phyloP scores from a whole-genome alignment of 2,329 filamentous ascomycete species.

The Colletotrichum tabaci region DNA sequence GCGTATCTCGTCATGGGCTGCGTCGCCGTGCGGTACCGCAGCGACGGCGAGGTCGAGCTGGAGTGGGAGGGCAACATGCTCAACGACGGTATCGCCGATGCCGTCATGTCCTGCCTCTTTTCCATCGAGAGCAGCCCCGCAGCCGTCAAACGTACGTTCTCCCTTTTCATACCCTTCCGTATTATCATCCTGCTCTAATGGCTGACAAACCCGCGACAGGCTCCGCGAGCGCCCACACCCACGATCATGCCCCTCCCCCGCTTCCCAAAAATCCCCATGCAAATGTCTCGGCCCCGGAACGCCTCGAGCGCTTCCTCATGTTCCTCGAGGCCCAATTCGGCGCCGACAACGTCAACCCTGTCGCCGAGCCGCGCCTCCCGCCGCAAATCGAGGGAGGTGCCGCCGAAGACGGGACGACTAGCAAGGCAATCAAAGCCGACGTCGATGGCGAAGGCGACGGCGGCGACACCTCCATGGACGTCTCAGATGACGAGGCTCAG shows the following conservation, averaged over 20 bases:
- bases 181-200: slow-evolving; percentile 44
- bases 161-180: slow-evolving; percentile 48
- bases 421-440: slow-evolving; percentile 50
- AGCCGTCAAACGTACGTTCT: slow-evolving; percentile 90
- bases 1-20: slow-evolving; percentile 89
- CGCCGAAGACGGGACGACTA: slow-evolving; percentile 40
- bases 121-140: slow-evolving; percentile 95
- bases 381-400: slow-evolving; percentile 45
- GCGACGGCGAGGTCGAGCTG: slow-evolving; percentile 85
- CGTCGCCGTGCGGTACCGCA: slow-evolving; percentile 83
- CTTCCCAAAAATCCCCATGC: slow-evolving; percentile 79
- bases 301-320: slow-evolving; percentile 89
- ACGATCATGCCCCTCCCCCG: slow-evolving; percentile 47
- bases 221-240: slow-evolving; percentile 70
- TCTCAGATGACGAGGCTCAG: slow-evolving; percentile 47
- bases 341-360: slow-evolving; percentile 82
- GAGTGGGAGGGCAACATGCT: slow-evolving; percentile 99
- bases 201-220: slow-evolving; percentile 57
- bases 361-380: slow-evolving; percentile 74
- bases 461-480: slow-evolving; percentile 43
- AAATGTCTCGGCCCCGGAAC: slow-evolving; percentile 79
- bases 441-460: slow-evolving; percentile 44
- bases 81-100: slow-evolving; percentile 98
- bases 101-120: slow-evolving; percentile 92
- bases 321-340: slow-evolving; percentile 99